Conservation (phyloP, 306 rosid species). For the Vicia villosa region DNA sequence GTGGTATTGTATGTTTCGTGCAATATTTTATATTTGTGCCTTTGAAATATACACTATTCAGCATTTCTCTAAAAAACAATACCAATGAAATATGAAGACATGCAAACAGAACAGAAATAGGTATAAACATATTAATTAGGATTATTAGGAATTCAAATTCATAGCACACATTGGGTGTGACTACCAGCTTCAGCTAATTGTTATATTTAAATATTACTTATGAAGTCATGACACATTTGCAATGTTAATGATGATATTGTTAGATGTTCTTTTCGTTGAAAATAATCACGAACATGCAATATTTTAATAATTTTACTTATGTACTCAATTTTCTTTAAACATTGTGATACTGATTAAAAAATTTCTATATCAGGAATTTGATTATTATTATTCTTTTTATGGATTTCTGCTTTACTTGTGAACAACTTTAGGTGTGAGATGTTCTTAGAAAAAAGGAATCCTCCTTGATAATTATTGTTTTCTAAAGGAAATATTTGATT, state of each 20-base stretch:
- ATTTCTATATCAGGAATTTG: neutral
- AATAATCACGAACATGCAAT: neutral
- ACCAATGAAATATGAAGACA: neutral
- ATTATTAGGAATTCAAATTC: neutral
- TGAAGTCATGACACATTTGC: too few species aligned
- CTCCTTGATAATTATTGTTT: neutral
- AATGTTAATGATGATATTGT: too few species aligned
- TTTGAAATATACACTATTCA: neutral
- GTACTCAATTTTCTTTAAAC: neutral
- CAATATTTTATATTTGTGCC: neutral
- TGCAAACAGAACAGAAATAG: neutral
- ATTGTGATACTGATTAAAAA: neutral
- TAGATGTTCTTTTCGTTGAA: neutral
- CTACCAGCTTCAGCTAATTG: neutral
- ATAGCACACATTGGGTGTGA: neutral
- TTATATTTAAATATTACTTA: too few species aligned
- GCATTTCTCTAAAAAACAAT: neutral
- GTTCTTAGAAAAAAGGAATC: neutral
- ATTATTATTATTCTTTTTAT: neutral
- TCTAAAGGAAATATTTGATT: neutral
- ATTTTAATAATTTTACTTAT: neutral
- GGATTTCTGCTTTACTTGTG: neutral
- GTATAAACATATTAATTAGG: neutral
- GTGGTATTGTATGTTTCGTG: neutral
- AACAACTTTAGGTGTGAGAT: conserved; percentile 3